These are phyloP conservation scores for Usnea hakonensis DNA, from an alignment of 495 filamentous ascomycete species.

Conservation along the genomic window DNA sequence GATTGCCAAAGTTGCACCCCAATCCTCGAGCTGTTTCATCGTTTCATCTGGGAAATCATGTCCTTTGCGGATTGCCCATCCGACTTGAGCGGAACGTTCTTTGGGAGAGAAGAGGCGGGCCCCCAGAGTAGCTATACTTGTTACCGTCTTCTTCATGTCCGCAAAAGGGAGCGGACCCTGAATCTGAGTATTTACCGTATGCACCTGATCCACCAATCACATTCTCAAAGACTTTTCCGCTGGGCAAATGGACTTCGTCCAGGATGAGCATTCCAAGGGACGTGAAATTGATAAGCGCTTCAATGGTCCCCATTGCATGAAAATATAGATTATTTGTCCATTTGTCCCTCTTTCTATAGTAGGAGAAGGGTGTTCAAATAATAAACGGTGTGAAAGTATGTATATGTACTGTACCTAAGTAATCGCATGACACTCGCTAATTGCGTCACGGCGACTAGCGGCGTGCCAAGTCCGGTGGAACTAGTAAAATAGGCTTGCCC, in stretches of 20 bases:
- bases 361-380: too few relatives aligned
- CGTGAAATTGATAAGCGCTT: not conserved
- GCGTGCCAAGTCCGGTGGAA: not conserved
- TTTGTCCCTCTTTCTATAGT: too few relatives aligned
- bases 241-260: constrained; percentile 30
- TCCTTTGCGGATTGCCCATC: constrained; percentile 23
- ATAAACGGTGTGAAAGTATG: not conserved
- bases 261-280: constrained; percentile 32
- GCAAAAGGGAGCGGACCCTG: not conserved
- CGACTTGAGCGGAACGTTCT: constrained; percentile 14
- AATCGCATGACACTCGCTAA: not conserved
- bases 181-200: constrained; percentile 24
- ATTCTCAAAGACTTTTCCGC: constrained; percentile 24
- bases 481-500: too few relatives aligned
- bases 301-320: not conserved
- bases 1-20: constrained; percentile 14
- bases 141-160: constrained; percentile 1
- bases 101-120: constrained; percentile 27
- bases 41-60: constrained; percentile 23
- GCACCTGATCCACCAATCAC: constrained; percentile 33
- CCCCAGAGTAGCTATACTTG: constrained; percentile 30
- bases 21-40: constrained; percentile 20
- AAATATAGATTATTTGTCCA: not conserved
- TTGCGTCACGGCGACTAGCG: not conserved
- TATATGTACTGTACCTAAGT: not conserved